Conservation (phyloP, 2,329 filamentous ascomycete species). For the Hypoxylon sp. region DNA sequence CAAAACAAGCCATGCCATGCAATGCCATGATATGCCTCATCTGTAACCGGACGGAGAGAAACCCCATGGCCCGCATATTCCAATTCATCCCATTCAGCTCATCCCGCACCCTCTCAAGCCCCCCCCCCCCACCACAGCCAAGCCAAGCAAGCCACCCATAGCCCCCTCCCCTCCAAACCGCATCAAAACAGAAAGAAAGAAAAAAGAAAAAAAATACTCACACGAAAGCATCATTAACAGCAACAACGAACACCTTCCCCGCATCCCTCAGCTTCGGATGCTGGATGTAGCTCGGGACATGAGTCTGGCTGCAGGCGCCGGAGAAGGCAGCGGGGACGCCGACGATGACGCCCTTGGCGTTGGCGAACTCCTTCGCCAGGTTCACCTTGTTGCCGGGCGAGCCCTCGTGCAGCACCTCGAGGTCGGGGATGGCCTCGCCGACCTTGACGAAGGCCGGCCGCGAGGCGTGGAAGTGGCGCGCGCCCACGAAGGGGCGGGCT, state of each 20-base stretch:
- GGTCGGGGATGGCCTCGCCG: constrained; percentile 83
- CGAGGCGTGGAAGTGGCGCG: constrained; percentile 74
- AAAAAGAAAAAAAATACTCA: constrained; percentile 62
- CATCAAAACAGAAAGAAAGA: constrained; percentile 13
- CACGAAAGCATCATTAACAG: constrained; percentile 97
- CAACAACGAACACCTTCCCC: constrained; percentile 88
- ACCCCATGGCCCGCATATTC: neutral
- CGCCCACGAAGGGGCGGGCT: constrained; percentile 34
- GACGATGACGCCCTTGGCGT: constrained; percentile 83
- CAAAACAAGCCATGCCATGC: neutral
- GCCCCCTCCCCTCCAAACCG: neutral
- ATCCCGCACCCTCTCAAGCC: neutral
- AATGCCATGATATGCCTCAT: neutral
- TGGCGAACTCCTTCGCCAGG: constrained; percentile 80
- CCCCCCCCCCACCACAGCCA: neutral
- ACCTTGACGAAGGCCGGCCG: constrained; percentile 76
- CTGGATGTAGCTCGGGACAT: constrained; percentile 89
- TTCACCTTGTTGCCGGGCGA: constrained; percentile 95
- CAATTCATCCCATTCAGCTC: neutral
- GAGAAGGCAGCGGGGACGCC: constrained; percentile 87
- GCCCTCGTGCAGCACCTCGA: constrained; percentile 84
- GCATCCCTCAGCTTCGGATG: constrained; percentile 83
- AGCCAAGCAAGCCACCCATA: neutral
- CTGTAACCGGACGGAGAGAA: neutral
- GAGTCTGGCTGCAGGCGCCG: constrained; percentile 70